phyloP scores from a whole-genome alignment of 768 basidiomycete species.

The Naganishia randhawae region DNA sequence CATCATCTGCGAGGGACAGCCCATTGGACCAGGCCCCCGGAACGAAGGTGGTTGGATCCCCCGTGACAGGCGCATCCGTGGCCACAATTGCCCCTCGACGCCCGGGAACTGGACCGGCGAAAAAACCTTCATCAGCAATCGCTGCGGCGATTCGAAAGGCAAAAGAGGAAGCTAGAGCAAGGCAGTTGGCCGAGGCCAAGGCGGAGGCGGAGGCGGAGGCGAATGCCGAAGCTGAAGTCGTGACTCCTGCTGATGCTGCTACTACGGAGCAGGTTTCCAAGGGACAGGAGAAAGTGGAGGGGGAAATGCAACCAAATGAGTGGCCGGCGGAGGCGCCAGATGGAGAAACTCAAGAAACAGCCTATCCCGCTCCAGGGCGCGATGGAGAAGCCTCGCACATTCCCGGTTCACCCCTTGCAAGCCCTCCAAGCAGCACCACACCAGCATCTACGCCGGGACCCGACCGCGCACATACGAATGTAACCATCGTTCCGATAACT shows the following conservation, averaged over 20 bases:
- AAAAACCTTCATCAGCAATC: slow-evolving; percentile 9
- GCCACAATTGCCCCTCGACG: not conserved
- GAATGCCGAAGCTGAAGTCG: not conserved
- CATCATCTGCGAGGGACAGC: not conserved
- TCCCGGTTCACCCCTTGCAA: not conserved
- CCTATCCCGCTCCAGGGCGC: not conserved
- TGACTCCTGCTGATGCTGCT: not conserved
- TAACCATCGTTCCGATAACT: not conserved
- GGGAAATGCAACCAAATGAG: not conserved
- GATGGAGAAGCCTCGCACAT: not conserved
- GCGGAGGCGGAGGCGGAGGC: not conserved
- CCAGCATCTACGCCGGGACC: not conserved
- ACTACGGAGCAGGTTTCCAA: not conserved
- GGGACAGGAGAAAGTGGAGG: not conserved
- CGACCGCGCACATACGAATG: not conserved
- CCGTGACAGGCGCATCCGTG: not conserved
- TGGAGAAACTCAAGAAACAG: not conserved
- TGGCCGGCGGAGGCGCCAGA: not conserved
- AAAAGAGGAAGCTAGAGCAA: slow-evolving; percentile 17
- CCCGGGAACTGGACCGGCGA: not conserved
- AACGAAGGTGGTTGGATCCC: not conserved
- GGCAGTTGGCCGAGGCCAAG: slow-evolving; percentile 8
- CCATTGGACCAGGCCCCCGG: not conserved
- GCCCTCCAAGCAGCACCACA: not conserved
- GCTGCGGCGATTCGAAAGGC: slow-evolving; percentile 26